A percentile compares a stretch with the other conserved stretches of the same genome.
Conservation (phyloP, 2,329 filamentous ascomycete species). For the Aspergillus hortae region DNA sequence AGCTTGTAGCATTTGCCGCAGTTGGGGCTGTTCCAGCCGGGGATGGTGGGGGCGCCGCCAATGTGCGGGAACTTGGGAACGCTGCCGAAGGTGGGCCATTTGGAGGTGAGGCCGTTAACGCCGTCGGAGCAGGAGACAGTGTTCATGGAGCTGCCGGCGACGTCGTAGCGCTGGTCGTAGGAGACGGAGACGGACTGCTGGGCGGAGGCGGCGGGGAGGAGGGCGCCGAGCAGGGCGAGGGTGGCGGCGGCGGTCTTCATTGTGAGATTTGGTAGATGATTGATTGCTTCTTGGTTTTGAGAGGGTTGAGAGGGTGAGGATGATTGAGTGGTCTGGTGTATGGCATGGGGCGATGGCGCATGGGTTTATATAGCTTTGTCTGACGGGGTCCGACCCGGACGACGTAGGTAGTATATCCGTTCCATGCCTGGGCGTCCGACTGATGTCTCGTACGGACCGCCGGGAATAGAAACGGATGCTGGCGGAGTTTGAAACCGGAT, state of each 20-base stretch:
- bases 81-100: conserved; percentile 39
- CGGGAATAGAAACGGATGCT: neutral
- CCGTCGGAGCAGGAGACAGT: conserved; percentile 46
- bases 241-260: conserved; percentile 26
- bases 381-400: too few relatives aligned
- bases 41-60: conserved; percentile 48
- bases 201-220: conserved; percentile 13
- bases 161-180: conserved; percentile 70
- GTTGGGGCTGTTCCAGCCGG: conserved; percentile 44
- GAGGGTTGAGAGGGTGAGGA: neutral
- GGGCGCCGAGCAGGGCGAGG: conserved; percentile 19
- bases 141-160: conserved; percentile 52
- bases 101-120: conserved; percentile 27
- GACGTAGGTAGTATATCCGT: neutral
- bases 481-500: neutral
- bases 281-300: neutral
- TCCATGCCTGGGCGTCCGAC: neutral
- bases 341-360: neutral
- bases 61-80: conserved; percentile 48
- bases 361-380: neutral
- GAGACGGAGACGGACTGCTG: conserved; percentile 50
- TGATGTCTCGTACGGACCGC: neutral
- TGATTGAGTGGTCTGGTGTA: neutral
- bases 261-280: conserved; percentile 2
- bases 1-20: conserved; percentile 54